These are phyloP conservation scores for Herpetospermum pedunculosum DNA, from an alignment of 306 rosid genomes.

Conservation along the genomic window DNA sequence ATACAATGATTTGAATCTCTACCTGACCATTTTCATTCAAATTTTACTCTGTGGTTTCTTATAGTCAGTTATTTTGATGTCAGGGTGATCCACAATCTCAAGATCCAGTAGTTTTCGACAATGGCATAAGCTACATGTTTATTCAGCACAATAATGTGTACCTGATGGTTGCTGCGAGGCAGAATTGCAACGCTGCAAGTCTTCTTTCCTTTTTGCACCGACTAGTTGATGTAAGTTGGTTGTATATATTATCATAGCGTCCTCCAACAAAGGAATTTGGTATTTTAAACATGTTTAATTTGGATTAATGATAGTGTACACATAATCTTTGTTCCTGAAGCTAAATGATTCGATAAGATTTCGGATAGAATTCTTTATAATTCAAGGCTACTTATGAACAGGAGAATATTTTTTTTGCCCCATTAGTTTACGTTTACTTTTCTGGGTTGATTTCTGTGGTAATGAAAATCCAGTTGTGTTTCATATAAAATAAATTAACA, in stretches of 20 bases:
- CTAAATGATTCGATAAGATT: background rate
- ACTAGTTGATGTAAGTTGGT: constrained; percentile 69
- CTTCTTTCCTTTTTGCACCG: constrained; percentile 88
- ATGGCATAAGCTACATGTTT: constrained; percentile 88
- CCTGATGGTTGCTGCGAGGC: constrained; percentile 84
- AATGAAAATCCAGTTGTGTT: background rate
- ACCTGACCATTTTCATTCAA: background rate
- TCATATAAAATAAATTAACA: background rate
- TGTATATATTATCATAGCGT: constrained; percentile 3
- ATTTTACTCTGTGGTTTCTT: background rate
- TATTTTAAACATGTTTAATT: background rate
- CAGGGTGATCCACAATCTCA: constrained; percentile 94
- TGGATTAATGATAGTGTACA: background rate
- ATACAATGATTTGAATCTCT: background rate
- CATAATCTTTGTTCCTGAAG: background rate
- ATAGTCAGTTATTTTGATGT: background rate
- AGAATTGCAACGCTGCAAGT: constrained; percentile 98
- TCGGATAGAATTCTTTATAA: background rate
- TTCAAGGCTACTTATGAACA: background rate
- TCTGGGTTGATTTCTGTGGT: background rate
- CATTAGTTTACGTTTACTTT: background rate
- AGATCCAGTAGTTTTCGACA: constrained; percentile 82
- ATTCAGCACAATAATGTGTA: constrained; percentile 90
- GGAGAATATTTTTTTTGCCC: background rate
- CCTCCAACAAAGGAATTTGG: background rate